Evolutionary conservation across 2,329 filamentous ascomycete species (phyloP), one percentile per base, ranked within the genome.

Genomic region (Penicillium sp.): DNA sequence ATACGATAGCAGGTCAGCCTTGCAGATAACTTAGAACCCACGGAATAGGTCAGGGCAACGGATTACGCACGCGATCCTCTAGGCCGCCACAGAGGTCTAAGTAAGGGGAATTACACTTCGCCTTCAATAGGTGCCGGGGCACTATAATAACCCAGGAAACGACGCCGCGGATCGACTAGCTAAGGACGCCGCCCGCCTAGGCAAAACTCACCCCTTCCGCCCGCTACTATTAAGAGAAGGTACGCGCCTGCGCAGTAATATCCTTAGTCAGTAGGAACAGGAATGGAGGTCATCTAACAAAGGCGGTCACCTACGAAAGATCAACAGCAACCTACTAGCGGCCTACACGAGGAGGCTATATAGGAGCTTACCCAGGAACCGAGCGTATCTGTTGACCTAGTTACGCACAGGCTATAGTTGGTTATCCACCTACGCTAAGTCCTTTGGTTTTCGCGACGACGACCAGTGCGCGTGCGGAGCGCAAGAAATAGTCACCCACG

Each of bases 281-380:
- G 56, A 58, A 24, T 60, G 53, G 58, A 37, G 15, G 5, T 26
- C 37, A 12, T 45, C 58, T 13, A n/a, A 2, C 24, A 56, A 42
- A 30, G 53, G 53, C 19, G 17, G n/a, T 17, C 53, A 56, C 17
- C 37, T 56, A 1, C 58, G 53, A 5, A 42, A 51, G n/a, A 51
- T 60, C 8, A 45, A 56, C 15, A 3, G 37, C 5, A 38, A 26
- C 5, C 44, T 61, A 45, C 58, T 53, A 28, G 44, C 53, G 10
- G 22, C 17, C 12, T 56, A 60, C 53, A 60, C 58, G 13, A 51
- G 45, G 8, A 35, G 7, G 44, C 45, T 60, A 12, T 60, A 60
- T 24, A 45, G 53, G 8, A 42, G 9, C n/a, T 13, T 60, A 19
- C 33, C 54, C 26, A 33, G 56, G 5, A 24, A 35, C 26, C 58